A percentile compares a stretch with the other conserved stretches of the same genome.
Evolutionary conservation across 1,284 basidiomycete species (phyloP).

Genomic region (Chalciporus sp.): DNA sequence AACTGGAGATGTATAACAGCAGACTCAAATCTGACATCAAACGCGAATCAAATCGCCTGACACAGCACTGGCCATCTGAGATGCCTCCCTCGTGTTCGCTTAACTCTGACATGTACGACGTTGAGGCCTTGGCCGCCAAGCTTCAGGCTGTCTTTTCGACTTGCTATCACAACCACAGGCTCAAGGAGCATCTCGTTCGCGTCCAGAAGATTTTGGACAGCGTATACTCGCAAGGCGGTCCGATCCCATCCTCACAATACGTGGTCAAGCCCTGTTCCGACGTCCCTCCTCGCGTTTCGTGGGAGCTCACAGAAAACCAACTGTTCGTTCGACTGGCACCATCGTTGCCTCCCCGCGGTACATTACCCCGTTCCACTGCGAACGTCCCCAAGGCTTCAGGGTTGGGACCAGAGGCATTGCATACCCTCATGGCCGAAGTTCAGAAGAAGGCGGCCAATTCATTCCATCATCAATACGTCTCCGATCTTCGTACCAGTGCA

Average conservation of each 20-base stretch:
- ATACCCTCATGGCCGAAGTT: background rate
- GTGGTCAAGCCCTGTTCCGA: slow-evolving; percentile 12
- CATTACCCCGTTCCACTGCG: background rate
- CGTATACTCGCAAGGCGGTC: background rate
- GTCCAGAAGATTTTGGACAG: slow-evolving; percentile 18
- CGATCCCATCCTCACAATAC: slow-evolving; percentile 23
- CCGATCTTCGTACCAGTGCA: slow-evolving; percentile 20
- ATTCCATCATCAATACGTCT: slow-evolving; percentile 22
- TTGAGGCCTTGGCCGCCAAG: background rate
- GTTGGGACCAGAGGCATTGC: background rate
- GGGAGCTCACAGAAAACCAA: background rate
- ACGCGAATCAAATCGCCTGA: background rate
- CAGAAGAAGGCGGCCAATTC: slow-evolving; percentile 14
- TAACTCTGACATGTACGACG: slow-evolving; percentile 7
- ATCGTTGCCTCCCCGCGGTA: background rate
- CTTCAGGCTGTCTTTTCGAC: background rate
- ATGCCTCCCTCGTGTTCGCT: slow-evolving; percentile 10
- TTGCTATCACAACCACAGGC: background rate
- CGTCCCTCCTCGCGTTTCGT: background rate
- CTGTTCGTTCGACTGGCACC: slow-evolving; percentile 14
- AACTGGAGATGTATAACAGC: slow-evolving; percentile 5
- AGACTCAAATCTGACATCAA: slow-evolving; percentile 9
- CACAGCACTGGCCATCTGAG: slow-evolving; percentile 22
- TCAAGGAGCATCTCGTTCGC: background rate
- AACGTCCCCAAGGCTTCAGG: background rate